Base-by-base conservation (phyloP, 2,329 filamentous ascomycete species). In the Aspergillus chevalieri region DNA sequence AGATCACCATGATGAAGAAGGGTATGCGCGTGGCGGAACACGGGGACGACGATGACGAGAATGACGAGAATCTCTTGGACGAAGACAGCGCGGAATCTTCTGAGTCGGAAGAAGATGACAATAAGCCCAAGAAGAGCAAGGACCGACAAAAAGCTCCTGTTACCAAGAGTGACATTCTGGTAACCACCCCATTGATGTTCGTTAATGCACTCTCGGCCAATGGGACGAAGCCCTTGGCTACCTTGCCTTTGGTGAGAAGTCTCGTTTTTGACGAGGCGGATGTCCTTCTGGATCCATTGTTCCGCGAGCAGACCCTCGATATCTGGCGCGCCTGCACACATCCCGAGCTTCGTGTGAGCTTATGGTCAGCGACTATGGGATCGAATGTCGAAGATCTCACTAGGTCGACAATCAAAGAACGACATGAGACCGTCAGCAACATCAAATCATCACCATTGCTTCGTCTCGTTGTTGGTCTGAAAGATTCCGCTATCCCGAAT, bases 341-440 rank as follows among this genome's bases (percentile, higher is more conserved):
- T 57, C 76, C 81, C 3, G 71, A 78, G n/a, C 75, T 97, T 7
- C 81, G 84, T 21, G 78, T 89, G 3, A 89, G 87, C 8, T 84
- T 95, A 52, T 98, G 92, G 90, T 97, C 93, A 12, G 93, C 93
- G 12, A 98, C 93, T 0, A 96, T 98, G 85, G 89, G 88, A 3
- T 95, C 92, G 14, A 93, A 86, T 59, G 87, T 97, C 39, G 93
- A 98, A 72, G 77, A 84, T 17, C 75, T 96, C 6, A 81, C 89
- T 43, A 80, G 80, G 6, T 80, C 82, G n/a, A 85, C 84, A 12
- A 79, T 93, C 46, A 72, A 77, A 36, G 71, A 76, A 7, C 78
- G 84, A 33, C 77, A 67, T 39, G 24, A 62, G 17, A 49, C 53
- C 4, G 53, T 60, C 6, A 50, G 52, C 19, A 47, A 55, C 8